Evolutionary conservation across 140 eudicot species (phyloP).

Genomic region (Oenanthe javanica): DNA sequence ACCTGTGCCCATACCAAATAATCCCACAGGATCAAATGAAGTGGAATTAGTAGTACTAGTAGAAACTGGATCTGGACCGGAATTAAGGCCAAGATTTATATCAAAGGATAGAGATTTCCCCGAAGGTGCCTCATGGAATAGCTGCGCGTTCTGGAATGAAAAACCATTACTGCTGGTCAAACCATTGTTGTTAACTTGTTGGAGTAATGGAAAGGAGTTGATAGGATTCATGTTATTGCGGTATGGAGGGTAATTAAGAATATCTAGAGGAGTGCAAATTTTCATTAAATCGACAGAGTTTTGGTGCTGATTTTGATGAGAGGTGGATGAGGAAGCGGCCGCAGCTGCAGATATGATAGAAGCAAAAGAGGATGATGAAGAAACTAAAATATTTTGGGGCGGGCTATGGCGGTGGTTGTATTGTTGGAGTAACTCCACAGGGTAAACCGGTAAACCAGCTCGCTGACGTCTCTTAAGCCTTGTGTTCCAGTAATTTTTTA

Average conservation of each 20-base stretch:
- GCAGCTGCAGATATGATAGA: slow-evolving; percentile 27
- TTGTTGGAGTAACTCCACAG: slow-evolving; percentile 37
- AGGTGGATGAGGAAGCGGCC: slow-evolving; percentile 15
- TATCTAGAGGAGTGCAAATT: slow-evolving; percentile 18
- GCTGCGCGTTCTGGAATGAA: background rate
- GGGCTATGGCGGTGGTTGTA: slow-evolving; percentile 23
- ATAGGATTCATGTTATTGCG: background rate
- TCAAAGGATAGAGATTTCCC: background rate
- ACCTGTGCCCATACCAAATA: background rate
- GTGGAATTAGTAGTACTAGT: background rate
- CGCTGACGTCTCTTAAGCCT: slow-evolving; percentile 67
- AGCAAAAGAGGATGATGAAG: slow-evolving; percentile 13
- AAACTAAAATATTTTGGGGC: background rate
- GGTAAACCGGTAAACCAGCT: slow-evolving; percentile 68
- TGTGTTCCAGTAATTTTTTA: slow-evolving; percentile 89
- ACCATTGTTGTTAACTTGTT: background rate
- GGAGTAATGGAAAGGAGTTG: background rate
- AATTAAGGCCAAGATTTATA: background rate
- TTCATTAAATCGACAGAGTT: background rate
- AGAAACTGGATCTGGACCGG: background rate
- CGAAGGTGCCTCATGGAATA: background rate
- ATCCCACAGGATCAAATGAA: background rate
- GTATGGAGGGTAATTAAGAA: slow-evolving; percentile 17
- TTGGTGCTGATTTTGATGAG: slow-evolving; percentile 1
- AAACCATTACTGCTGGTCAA: background rate